A percentile compares a stretch with the other conserved stretches of the same genome.
Conservation (phyloP, 176 grass and related monocot species). For the Triticum turgidum region DNA sequence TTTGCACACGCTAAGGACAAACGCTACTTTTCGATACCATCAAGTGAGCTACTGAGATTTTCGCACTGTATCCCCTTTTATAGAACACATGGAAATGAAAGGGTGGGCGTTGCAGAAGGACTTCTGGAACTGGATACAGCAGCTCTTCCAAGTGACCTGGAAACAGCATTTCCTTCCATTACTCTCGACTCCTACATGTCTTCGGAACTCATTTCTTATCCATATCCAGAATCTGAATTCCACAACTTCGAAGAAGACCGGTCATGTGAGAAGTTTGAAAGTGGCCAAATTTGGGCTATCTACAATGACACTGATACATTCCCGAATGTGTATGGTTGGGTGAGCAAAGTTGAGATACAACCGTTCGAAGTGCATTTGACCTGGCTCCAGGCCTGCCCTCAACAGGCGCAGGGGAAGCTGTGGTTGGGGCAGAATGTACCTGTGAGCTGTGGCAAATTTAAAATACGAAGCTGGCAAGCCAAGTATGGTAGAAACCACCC, state of each 20-base stretch:
- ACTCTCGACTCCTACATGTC: constrained; percentile 41
- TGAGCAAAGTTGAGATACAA: constrained; percentile 63
- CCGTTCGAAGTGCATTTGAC: constrained; percentile 50
- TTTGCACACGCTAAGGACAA: constrained; percentile 49
- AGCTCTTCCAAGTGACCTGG: constrained; percentile 59
- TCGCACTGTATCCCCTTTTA: constrained; percentile 72
- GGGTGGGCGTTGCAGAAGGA: constrained; percentile 57
- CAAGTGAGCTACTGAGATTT: constrained; percentile 72
- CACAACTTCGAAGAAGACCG: constrained; percentile 53
- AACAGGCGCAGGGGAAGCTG: constrained; percentile 37
- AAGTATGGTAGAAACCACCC: constrained; percentile 26
- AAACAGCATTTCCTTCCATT: constrained; percentile 57
- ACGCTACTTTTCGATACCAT: constrained; percentile 43
- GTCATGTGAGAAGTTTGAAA: constrained; percentile 41
- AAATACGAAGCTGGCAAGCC: constrained; percentile 27
- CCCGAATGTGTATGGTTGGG: constrained; percentile 74
- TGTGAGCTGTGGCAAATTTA: constrained; percentile 64
- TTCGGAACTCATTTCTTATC: neutral
- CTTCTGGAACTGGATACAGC: constrained; percentile 78
- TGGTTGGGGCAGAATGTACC: constrained; percentile 58
- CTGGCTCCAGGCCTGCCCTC: constrained; percentile 68
- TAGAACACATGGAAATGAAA: constrained; percentile 68
- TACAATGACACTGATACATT: constrained; percentile 64
- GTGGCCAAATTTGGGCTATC: constrained; percentile 91
- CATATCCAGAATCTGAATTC: constrained; percentile 75